phyloP scores from a whole-genome alignment of 129 eudicot species.

The Helianthus annuus region DNA sequence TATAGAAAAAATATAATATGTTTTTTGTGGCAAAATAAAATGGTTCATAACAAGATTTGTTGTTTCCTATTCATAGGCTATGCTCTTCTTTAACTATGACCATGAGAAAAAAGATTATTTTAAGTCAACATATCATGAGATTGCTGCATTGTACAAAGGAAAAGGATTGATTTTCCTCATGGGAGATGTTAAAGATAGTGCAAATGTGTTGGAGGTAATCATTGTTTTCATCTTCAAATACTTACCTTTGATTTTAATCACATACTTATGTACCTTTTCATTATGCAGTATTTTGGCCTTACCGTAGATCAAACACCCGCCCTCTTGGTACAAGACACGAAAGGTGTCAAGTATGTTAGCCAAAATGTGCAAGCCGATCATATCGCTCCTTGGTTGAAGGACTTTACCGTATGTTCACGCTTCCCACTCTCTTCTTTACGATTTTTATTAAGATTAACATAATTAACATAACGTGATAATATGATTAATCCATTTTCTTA shows the following conservation, averaged over 20 bases:
- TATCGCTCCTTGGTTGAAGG: conserved; percentile 77
- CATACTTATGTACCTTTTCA: conserved; percentile 2
- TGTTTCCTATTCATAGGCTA: conserved; percentile 38
- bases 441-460: background rate
- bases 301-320: conserved; percentile 74
- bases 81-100: conserved; percentile 55
- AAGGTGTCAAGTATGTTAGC: conserved; percentile 67
- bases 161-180: conserved; percentile 55
- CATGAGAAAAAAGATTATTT: conserved; percentile 40
- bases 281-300: conserved; percentile 69
- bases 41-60: background rate
- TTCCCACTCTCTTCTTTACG: background rate
- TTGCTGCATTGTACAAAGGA: conserved; percentile 65
- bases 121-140: conserved; percentile 46
- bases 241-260: background rate
- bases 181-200: conserved; percentile 56
- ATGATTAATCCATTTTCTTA: too few relatives aligned
- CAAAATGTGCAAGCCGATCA: conserved; percentile 69
- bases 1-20: background rate
- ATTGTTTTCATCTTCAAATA: background rate
- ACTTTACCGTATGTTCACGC: conserved; percentile 46
- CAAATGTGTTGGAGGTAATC: conserved; percentile 49
- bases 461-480: too few relatives aligned
- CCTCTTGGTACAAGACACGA: conserved; percentile 57
- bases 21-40: background rate